Evolutionary conservation across 2,329 filamentous ascomycete species (phyloP).

Genomic region (Fusarium acutatum): DNA sequence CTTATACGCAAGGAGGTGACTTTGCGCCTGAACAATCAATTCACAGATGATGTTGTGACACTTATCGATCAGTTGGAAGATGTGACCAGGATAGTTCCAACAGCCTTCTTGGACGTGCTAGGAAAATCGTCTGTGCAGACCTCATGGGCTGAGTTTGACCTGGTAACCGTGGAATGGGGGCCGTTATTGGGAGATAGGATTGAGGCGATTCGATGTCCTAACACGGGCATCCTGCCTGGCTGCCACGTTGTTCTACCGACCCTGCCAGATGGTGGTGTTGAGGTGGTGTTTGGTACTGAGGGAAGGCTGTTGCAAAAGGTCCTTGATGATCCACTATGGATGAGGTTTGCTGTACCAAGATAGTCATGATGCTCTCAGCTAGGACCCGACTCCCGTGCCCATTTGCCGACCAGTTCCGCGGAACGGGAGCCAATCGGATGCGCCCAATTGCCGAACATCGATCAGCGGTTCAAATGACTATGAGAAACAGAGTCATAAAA

Average conservation of each 20-base stretch:
- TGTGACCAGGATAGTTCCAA: conserved; percentile 6
- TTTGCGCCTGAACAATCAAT: background rate
- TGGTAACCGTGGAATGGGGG: conserved; percentile 8
- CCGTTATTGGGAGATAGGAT: background rate
- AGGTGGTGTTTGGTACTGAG: conserved; percentile 10
- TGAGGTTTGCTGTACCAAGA: conserved; percentile 9
- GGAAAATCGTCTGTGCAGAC: conserved; percentile 14
- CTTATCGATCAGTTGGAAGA: conserved; percentile 9
- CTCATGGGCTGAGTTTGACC: conserved; percentile 13
- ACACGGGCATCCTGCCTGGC: conserved; percentile 13
- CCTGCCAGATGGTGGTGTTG: conserved; percentile 7
- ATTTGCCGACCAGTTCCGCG: background rate
- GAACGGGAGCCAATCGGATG: conserved; percentile 22
- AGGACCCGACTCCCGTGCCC: background rate
- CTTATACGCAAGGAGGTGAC: conserved; percentile 19
- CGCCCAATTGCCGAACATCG: background rate
- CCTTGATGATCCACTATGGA: conserved; percentile 9
- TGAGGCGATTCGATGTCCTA: conserved; percentile 13
- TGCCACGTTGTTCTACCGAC: conserved; percentile 12
- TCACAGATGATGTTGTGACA: conserved; percentile 15
- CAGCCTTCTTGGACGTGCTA: conserved; percentile 17
- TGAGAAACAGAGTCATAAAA: rapidly evolving
- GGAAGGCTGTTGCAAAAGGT: background rate
- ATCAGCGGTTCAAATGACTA: background rate
- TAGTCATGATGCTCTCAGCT: background rate